A percentile compares a stretch with the other conserved stretches of the same genome.
These are phyloP conservation scores for Metschnikowia anglica DNA, from an alignment of 805 yeast genomes.

Conservation along the genomic window DNA sequence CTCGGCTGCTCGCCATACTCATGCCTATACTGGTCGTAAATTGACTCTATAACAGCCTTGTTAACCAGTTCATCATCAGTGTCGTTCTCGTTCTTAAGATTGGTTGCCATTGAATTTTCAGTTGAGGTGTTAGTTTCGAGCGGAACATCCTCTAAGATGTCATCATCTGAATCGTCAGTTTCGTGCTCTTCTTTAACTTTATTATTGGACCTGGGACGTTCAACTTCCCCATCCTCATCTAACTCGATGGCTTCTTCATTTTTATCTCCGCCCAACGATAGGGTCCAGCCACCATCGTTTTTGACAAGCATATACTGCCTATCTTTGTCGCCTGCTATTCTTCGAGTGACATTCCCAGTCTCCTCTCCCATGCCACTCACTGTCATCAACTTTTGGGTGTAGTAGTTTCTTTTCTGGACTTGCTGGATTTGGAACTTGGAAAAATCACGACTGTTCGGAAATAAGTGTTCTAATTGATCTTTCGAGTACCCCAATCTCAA, in stretches of 20 bases:
- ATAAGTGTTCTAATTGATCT: conserved; percentile 78
- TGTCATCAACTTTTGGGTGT: conserved; percentile 83
- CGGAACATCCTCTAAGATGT: conserved; percentile 27
- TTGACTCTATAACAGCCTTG: conserved; percentile 36
- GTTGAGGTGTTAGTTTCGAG: conserved; percentile 11
- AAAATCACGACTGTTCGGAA: conserved; percentile 85
- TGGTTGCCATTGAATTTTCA: too few relatives aligned
- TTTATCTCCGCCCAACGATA: conserved; percentile 50
- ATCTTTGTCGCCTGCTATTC: conserved; percentile 84
- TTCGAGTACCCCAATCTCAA: conserved; percentile 93
- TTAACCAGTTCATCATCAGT: conserved; percentile 28
- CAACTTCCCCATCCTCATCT: conserved; percentile 40
- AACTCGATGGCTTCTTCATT: conserved; percentile 50
- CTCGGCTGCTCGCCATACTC: conserved; percentile 7
- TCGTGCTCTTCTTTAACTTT: neutral
- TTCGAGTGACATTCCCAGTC: conserved; percentile 42
- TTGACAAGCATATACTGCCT: conserved; percentile 71
- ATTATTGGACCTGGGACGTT: neutral
- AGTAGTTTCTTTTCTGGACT: conserved; percentile 87
- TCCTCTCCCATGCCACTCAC: conserved; percentile 75
- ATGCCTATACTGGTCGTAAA: conserved; percentile 32
- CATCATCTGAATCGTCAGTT: conserved; percentile 20
- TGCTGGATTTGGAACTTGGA: conserved; percentile 90
- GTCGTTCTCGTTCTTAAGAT: neutral
- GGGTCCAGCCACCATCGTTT: conserved; percentile 81